Evolutionary conservation across 139 green algal species (phyloP).

Genomic region (Picochlorum sp.): DNA sequence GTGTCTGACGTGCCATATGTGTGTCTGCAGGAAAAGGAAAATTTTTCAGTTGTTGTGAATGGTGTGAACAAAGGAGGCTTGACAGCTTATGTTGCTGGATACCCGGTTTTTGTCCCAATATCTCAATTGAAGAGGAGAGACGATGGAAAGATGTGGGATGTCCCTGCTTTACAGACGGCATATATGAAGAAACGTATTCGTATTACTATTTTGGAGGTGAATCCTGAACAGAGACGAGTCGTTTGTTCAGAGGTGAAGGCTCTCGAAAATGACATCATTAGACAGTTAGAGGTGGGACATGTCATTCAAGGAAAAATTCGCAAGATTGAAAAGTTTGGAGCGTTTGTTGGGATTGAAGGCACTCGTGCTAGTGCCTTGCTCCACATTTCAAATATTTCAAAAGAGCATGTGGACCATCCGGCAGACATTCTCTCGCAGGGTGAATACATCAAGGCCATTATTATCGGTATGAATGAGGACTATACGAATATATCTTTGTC

Average conservation of each 20-base stretch:
- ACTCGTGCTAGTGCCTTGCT: constrained; percentile 40
- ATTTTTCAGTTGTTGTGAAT: constrained; percentile 14
- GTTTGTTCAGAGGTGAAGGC: constrained; percentile 18
- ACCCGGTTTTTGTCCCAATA: constrained; percentile 36
- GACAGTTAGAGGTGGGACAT: constrained; percentile 18
- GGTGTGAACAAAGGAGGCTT: constrained; percentile 36
- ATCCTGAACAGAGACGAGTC: constrained; percentile 8
- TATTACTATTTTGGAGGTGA: constrained; percentile 18
- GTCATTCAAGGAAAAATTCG: constrained; percentile 38
- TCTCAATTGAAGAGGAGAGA: constrained; percentile 25
- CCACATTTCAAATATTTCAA: constrained; percentile 54
- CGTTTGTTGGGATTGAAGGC: constrained; percentile 44
- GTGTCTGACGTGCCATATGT: neutral
- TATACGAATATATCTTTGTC: constrained; percentile 41
- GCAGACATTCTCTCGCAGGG: constrained; percentile 38
- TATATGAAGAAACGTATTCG: constrained; percentile 10
- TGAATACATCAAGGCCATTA: constrained; percentile 39
- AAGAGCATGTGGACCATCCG: constrained; percentile 17
- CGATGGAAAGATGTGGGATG: constrained; percentile 17
- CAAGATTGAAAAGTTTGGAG: constrained; percentile 41
- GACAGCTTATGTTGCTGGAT: constrained; percentile 19
- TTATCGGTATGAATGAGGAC: constrained; percentile 47
- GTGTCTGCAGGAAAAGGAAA: constrained; percentile 31
- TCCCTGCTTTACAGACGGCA: neutral
- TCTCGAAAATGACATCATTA: constrained; percentile 20